These are phyloP conservation scores for Cavenderia fasciculata DNA, from an alignment of 78 protist genomes.

Conservation along the genomic window DNA sequence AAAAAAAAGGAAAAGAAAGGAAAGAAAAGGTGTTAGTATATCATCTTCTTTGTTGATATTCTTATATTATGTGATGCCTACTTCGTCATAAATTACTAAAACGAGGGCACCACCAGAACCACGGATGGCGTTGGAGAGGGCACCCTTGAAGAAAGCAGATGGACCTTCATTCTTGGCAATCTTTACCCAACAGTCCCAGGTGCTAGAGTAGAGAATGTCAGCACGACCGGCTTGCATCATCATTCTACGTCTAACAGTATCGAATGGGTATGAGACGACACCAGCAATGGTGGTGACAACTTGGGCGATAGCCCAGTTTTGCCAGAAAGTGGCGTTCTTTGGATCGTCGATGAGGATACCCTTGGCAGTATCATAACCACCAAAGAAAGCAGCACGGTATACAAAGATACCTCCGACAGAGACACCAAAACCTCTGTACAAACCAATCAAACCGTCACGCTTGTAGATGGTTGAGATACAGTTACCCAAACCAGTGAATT, in stretches of 20 bases:
- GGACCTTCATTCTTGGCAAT: slow-evolving; percentile 91
- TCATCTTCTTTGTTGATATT: not conserved
- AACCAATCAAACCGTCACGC: slow-evolving; percentile 91
- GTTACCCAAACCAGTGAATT: slow-evolving; percentile 96
- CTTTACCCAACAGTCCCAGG: slow-evolving; percentile 90
- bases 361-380: slow-evolving; percentile 93
- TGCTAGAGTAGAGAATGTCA: slow-evolving; percentile 83
- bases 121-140: slow-evolving; percentile 95
- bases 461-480: slow-evolving; percentile 88
- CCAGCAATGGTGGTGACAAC: slow-evolving; percentile 91
- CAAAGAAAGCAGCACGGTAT: slow-evolving; percentile 98
- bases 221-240: slow-evolving; percentile 93
- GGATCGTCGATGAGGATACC: slow-evolving; percentile 44
- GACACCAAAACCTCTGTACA: slow-evolving; percentile 97
- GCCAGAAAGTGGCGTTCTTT: slow-evolving; percentile 81
- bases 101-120: slow-evolving; percentile 95
- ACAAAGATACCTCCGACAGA: slow-evolving; percentile 95
- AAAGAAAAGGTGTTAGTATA: not conserved
- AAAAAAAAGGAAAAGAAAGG: not conserved
- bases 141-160: slow-evolving; percentile 98
- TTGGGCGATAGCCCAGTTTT: slow-evolving; percentile 67
- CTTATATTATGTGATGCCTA: not conserved
- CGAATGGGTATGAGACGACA: slow-evolving; percentile 96
- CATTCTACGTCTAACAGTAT: slow-evolving; percentile 97
- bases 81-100: slow-evolving; percentile 94